These are phyloP conservation scores for Hemisphaericaspora xylofermentans DNA, from an alignment of 1,139 yeast species.

Conservation along the genomic window DNA sequence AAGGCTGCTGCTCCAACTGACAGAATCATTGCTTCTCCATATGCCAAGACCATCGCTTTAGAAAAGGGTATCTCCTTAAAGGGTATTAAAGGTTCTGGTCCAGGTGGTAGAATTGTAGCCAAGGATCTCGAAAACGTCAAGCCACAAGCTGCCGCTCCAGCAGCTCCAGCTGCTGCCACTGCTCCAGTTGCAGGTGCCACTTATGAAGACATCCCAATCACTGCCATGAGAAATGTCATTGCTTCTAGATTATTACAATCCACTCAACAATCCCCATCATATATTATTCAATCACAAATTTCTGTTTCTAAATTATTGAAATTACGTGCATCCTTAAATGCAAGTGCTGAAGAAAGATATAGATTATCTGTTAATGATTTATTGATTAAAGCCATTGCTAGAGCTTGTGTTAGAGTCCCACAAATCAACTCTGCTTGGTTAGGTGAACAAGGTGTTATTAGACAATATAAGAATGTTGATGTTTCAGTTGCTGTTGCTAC, in stretches of 20 bases:
- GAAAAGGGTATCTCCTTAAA: slow-evolving; percentile 89
- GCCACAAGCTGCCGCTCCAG: slow-evolving; percentile 41
- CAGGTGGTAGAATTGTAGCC: slow-evolving; percentile 90
- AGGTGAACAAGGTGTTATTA: slow-evolving; percentile 82
- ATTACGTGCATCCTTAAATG: slow-evolving; percentile 86
- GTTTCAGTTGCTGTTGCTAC: slow-evolving; percentile 99
- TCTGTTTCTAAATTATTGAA: slow-evolving; percentile 89
- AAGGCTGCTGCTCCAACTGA: slow-evolving; percentile 37
- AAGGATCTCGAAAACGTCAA: slow-evolving; percentile 78
- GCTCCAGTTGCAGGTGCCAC: slow-evolving; percentile 54
- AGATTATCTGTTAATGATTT: slow-evolving; percentile 93
- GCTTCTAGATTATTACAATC: slow-evolving; percentile 87
- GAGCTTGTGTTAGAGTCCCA: slow-evolving; percentile 88
- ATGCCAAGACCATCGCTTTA: slow-evolving; percentile 90
- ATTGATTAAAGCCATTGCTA: slow-evolving; percentile 89
- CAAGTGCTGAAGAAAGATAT: slow-evolving; percentile 82
- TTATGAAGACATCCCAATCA: slow-evolving; percentile 80
- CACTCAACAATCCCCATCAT: slow-evolving; percentile 84
- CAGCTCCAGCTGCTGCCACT: slow-evolving; percentile 44
- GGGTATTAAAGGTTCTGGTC: slow-evolving; percentile 88
- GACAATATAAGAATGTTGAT: slow-evolving; percentile 90
- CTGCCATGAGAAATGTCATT: slow-evolving; percentile 92
- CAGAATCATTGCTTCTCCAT: slow-evolving; percentile 91
- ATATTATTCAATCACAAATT: slow-evolving; percentile 83
- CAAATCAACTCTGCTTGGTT: slow-evolving; percentile 94